Percentiles rank a stretch among this genome's conserved stretches.
These are phyloP conservation scores for Solanum clarkiae DNA, from an alignment of 257 asterid species.

Conservation along the genomic window DNA sequence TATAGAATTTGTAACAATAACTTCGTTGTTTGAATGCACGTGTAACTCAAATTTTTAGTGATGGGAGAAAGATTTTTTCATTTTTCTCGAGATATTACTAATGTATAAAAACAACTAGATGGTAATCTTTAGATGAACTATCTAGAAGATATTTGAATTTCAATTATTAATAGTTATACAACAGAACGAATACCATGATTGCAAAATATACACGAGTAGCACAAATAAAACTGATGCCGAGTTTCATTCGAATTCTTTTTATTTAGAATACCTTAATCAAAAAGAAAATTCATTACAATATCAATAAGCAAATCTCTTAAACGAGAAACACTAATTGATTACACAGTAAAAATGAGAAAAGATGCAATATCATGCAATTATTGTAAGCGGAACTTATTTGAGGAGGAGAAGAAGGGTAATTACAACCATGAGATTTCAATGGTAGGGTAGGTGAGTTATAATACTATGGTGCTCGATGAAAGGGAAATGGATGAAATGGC, in stretches of 20 bases:
- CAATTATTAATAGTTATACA: neutral
- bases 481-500: neutral
- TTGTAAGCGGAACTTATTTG: neutral
- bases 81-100: neutral
- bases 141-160: neutral
- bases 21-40: neutral
- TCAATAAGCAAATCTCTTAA: neutral
- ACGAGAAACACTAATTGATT: neutral
- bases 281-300: neutral
- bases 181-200: neutral
- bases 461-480: neutral
- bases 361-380: neutral
- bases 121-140: neutral
- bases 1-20: neutral
- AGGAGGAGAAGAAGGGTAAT: neutral
- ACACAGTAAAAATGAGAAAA: neutral
- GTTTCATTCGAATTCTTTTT: neutral
- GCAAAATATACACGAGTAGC: neutral
- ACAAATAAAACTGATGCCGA: neutral
- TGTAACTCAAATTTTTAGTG: neutral
- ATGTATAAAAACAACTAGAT: neutral
- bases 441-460: neutral
- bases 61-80: neutral
- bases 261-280: neutral
- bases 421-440: neutral